phyloP scores from a whole-genome alignment of 2,329 filamentous ascomycete species.

The Alternaria ventricosa region DNA sequence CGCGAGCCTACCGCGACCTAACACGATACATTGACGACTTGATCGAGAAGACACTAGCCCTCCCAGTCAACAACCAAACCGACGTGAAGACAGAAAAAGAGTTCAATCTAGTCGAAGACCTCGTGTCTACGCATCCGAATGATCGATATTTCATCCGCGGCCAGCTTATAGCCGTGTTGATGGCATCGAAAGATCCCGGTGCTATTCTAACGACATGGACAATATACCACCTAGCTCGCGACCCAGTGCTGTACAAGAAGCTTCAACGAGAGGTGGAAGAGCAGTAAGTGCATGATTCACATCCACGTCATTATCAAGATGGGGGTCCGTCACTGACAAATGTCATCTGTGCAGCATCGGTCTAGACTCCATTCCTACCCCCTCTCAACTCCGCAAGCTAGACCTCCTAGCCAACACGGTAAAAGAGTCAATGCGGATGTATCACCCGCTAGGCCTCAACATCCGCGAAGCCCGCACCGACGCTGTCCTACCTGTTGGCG shows the following conservation, averaged over 20 bases:
- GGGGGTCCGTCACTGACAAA: neutral
- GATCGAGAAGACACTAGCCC: constrained; percentile 4
- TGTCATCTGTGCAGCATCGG: neutral
- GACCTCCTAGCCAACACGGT: constrained; percentile 9
- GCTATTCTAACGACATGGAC: constrained; percentile 7
- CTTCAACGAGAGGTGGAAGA: constrained; percentile 4
- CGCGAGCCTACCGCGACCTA: constrained; percentile 1
- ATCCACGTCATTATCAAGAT: neutral
- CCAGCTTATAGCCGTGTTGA: constrained; percentile 5
- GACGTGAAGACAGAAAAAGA: constrained; percentile 5
- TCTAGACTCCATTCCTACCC: constrained; percentile 1
- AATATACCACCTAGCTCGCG: constrained; percentile 4
- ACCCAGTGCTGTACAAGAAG: neutral
- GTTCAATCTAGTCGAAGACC: constrained; percentile 4
- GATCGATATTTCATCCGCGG: constrained; percentile 7
- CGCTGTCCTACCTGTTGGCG: neutral
- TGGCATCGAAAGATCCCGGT: constrained; percentile 9
- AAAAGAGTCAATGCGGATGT: constrained; percentile 10
- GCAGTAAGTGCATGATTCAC: neutral
- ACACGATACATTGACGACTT: constrained; percentile 1
- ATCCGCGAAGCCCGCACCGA: constrained; percentile 4
- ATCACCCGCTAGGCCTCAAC: constrained; percentile 7
- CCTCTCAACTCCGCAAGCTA: neutral
- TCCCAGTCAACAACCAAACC: constrained; percentile 6
- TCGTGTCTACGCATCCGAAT: constrained; percentile 3